phyloP scores from a whole-genome alignment of 2,329 filamentous ascomycete genomes.

The Trichoderma oligosporum region DNA sequence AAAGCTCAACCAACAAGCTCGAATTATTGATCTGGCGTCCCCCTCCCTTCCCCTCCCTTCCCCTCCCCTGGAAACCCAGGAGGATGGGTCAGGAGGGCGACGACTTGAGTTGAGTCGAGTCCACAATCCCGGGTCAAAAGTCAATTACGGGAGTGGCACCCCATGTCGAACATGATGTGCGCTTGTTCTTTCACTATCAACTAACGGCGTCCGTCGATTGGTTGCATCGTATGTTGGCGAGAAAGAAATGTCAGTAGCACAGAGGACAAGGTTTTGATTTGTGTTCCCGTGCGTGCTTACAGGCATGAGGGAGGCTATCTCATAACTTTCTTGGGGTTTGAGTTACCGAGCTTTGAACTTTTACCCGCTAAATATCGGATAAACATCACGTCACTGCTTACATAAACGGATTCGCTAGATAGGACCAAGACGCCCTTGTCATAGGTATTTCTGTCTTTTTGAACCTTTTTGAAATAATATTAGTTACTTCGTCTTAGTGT shows the following conservation, averaged over 20 bases:
- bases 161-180: slow-evolving; percentile 10
- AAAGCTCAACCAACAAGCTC: no score
- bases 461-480: not conserved
- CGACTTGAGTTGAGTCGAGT: slow-evolving; percentile 7
- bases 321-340: not conserved
- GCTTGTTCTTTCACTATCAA: slow-evolving; percentile 13
- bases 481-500: not conserved
- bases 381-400: slow-evolving; percentile 13
- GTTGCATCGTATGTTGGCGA: slow-evolving; percentile 10
- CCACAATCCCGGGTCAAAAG: slow-evolving; percentile 8
- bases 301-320: not conserved
- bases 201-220: slow-evolving; percentile 11
- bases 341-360: not conserved
- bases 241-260: not conserved
- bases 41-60: no score
- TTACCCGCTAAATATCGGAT: not conserved
- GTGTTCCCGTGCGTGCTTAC: slow-evolving; percentile 16
- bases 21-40: no score
- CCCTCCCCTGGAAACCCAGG: not conserved
- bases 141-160: slow-evolving; percentile 17
- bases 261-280: slow-evolving; percentile 7
- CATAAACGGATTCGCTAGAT: not conserved
- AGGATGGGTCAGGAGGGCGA: slow-evolving; percentile 14
- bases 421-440: not conserved
- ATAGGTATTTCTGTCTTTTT: not conserved